phyloP scores from a whole-genome alignment of 2,329 filamentous ascomycete species.

The Rhinocladiella similis region DNA sequence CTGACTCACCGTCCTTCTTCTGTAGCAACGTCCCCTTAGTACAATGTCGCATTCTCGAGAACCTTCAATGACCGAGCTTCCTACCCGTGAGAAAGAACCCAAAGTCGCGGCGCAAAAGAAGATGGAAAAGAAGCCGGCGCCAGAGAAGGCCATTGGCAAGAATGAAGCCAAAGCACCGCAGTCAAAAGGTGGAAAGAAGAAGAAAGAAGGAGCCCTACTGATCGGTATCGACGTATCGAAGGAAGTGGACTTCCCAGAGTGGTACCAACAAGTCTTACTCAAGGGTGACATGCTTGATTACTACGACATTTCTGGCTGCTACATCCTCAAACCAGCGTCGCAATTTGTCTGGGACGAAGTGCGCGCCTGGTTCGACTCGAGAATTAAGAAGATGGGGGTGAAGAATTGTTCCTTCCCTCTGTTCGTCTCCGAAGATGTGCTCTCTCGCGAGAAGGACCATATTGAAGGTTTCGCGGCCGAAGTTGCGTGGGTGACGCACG shows the following conservation, averaged over 20 bases:
- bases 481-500: constrained; percentile 57
- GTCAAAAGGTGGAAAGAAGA: constrained; percentile 42
- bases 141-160: constrained; percentile 45
- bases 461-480: constrained; percentile 95
- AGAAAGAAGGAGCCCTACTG: constrained; percentile 63
- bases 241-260: constrained; percentile 82
- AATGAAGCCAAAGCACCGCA: constrained; percentile 45
- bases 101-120: constrained; percentile 32
- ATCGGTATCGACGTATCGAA: constrained; percentile 89
- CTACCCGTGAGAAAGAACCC: constrained; percentile 21
- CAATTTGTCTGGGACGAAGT: constrained; percentile 70
- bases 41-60: constrained; percentile 24
- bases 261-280: constrained; percentile 96
- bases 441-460: constrained; percentile 87
- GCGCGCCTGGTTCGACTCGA: constrained; percentile 56
- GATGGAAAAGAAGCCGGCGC: constrained; percentile 46
- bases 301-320: constrained; percentile 97
- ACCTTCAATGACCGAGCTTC: constrained; percentile 23
- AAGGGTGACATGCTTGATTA: constrained; percentile 98
- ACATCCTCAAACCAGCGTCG: constrained; percentile 77
- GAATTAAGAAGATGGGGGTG: constrained; percentile 88
- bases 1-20: neutral
- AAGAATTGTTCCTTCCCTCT: constrained; percentile 97
- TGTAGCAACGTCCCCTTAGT: neutral
- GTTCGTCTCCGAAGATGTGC: constrained; percentile 87